Conservation (phyloP, 192 early-diverging fungal genomes). For the Rhizophlyctis rosea region DNA sequence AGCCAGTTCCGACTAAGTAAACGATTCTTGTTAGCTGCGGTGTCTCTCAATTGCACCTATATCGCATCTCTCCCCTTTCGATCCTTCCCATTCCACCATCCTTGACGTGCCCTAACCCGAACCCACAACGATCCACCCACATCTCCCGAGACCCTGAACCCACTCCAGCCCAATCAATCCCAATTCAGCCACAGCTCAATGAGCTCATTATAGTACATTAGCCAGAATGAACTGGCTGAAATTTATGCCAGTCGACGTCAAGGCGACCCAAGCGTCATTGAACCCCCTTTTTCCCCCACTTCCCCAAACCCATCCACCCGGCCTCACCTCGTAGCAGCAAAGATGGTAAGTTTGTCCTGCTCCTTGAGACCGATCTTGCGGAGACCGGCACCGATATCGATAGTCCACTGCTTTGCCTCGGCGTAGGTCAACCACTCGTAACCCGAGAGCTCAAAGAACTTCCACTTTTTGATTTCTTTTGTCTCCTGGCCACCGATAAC, state of each 20-base stretch:
- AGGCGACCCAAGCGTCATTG: background rate
- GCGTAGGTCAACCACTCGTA: conserved; percentile 81
- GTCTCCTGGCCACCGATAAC: conserved; percentile 49
- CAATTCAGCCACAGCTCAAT: too few species aligned
- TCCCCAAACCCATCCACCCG: too few species aligned
- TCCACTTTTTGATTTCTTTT: conserved; percentile 78
- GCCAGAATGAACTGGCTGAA: background rate
- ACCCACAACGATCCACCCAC: background rate
- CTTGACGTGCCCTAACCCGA: background rate
- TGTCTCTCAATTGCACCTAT: background rate
- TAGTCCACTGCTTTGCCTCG: conserved; percentile 51
- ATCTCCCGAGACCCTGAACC: too few species aligned
- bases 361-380: conserved; percentile 57
- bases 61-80: background rate
- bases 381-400: conserved; percentile 70
- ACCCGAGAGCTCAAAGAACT: conserved; percentile 71
- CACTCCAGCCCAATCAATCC: too few species aligned
- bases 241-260: background rate
- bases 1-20: conserved; percentile 57
- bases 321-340: conserved; percentile 31
- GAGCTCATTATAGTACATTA: background rate
- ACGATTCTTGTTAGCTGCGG: background rate
- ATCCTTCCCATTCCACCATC: background rate
- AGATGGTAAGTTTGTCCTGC: conserved; percentile 45
- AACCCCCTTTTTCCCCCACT: too few species aligned